phyloP scores from a whole-genome alignment of 192 early-diverging fungal genomes.

The Coemansia sp. region DNA sequence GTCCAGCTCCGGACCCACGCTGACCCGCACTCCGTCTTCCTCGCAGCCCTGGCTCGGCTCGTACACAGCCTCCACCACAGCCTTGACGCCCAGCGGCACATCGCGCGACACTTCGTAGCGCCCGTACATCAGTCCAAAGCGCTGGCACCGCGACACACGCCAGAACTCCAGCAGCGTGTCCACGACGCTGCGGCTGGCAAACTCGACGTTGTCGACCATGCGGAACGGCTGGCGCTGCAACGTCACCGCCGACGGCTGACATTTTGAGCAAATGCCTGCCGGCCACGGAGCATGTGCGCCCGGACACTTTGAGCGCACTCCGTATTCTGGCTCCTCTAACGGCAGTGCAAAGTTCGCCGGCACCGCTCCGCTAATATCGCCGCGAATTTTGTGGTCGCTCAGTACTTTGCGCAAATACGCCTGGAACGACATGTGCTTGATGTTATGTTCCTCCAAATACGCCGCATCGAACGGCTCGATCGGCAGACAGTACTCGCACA shows the following conservation, averaged over 20 bases:
- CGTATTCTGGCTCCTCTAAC: conserved; percentile 78
- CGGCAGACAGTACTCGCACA: conserved; percentile 49
- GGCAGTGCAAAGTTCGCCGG: conserved; percentile 67
- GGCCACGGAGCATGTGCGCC: conserved; percentile 87
- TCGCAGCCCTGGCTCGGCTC: conserved; percentile 86
- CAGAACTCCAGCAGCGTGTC: conserved; percentile 84
- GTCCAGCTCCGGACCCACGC: conserved; percentile 59
- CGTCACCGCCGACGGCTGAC: conserved; percentile 91
- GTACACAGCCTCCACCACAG: conserved; percentile 90
- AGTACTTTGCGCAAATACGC: conserved; percentile 78
- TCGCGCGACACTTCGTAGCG: conserved; percentile 85
- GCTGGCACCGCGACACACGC: conserved; percentile 81
- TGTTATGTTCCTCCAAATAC: conserved; percentile 86
- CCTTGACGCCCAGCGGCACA: conserved; percentile 94
- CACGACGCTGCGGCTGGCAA: conserved; percentile 75
- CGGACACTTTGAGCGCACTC: conserved; percentile 77
- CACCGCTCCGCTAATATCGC: conserved; percentile 41
- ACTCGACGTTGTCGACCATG: conserved; percentile 96
- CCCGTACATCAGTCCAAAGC: conserved; percentile 94
- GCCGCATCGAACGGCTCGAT: conserved; percentile 79
- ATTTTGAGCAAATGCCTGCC: conserved; percentile 94
- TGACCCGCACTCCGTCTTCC: conserved; percentile 68
- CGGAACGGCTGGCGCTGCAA: conserved; percentile 87
- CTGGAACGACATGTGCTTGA: conserved; percentile 98
- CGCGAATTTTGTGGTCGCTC: conserved; percentile 62